These are phyloP conservation scores for Mycena rebaudengoi DNA, from an alignment of 768 basidiomycete genomes.

Conservation along the genomic window DNA sequence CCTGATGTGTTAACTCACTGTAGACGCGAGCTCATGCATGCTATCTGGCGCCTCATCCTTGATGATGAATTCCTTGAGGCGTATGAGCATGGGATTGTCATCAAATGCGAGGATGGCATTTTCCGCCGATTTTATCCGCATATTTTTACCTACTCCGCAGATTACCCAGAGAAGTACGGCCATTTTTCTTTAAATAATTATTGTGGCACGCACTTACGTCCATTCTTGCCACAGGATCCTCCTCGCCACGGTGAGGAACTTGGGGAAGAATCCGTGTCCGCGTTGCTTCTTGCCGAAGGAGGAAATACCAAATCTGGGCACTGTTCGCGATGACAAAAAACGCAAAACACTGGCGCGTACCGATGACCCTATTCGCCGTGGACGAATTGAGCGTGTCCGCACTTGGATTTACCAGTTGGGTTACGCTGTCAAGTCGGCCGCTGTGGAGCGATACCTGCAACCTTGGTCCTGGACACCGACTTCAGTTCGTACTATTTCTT, in stretches of 20 bases:
- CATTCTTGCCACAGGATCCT: constrained; percentile 24
- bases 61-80: too few species aligned
- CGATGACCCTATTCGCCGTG: constrained; percentile 10
- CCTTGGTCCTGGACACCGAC: constrained; percentile 34
- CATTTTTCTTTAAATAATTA: too few species aligned
- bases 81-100: constrained; percentile 41
- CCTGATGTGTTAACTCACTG: constrained; percentile 39
- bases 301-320: constrained; percentile 37
- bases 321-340: constrained; percentile 14
- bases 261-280: constrained; percentile 34
- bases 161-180: constrained; percentile 46
- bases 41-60: constrained; percentile 36
- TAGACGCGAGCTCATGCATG: constrained; percentile 44
- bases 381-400: constrained; percentile 28
- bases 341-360: constrained; percentile 12
- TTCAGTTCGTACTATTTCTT: constrained; percentile 31
- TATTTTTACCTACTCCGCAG: constrained; percentile 44
- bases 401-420: constrained; percentile 33
- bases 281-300: constrained; percentile 32
- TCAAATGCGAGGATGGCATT: constrained; percentile 41
- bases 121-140: constrained; percentile 37
- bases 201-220: too few species aligned
- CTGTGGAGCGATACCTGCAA: constrained; percentile 29
- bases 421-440: constrained; percentile 26
- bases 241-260: constrained; percentile 33